Evolutionary conservation across 1,139 yeast genomes (phyloP), one percentile per base, ranked within the genome.

Genomic region (Sugiyamaella japonica): DNA sequence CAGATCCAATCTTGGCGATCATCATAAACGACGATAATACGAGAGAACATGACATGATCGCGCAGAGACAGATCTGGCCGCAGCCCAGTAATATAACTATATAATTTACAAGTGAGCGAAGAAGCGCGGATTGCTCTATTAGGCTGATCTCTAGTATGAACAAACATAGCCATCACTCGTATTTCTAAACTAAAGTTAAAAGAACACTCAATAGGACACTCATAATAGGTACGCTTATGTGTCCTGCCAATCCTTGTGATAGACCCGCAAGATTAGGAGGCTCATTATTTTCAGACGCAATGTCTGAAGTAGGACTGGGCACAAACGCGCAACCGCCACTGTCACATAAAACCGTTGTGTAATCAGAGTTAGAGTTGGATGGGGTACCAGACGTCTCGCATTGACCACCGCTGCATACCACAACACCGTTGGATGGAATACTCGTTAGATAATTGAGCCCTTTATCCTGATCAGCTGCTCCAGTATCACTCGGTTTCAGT

Each of bases 311-410:
- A 25, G 49, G 40, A 12, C 28, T 37, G 2, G 38, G 25, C 6
- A 6, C 45, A 7, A 31, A 17, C 7, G 51, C 15, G 20, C 51
- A 48, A 8, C 31, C 45, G 10, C 12, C 45, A 7, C 7, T 16
- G 39, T 41, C 29, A 38, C 51, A 48, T 7, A 25, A 9, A 7
- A 48, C 23, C 7, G 51, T 48, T 12, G 51, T 48, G 31, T 48
- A 48, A 15, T n/a, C 20, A 23, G 16, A 32, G 6, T 23, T 29
- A 3, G 51, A 15, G n/a, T 46, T 37, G 12, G 32, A 17, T 13
- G 44, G 51, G 5, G 51, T 28, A 9, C 51, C 51, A 15, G 45
- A 32, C 1, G 51, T 48, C 29, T 7, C 29, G 12, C 51, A 48
- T n/a, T 39, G 34, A 10, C n/a, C 40, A 2, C 38, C 51, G 17